Base-by-base conservation (phyloP, 2,329 filamentous ascomycete genomes). In the Elsinoe necatrix region DNA sequence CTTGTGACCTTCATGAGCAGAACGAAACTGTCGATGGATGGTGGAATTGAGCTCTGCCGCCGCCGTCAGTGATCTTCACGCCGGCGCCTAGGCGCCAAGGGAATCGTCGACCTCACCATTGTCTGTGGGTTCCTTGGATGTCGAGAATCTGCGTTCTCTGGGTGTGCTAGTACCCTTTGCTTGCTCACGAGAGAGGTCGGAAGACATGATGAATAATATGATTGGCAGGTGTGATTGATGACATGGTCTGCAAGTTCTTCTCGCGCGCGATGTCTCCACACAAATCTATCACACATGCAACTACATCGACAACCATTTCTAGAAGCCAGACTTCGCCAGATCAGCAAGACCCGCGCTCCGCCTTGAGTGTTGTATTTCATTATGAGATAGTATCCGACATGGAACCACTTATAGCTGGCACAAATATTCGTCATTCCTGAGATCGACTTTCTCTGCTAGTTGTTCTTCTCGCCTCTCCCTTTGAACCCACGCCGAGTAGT, bases 1-100 rank as follows among this genome's bases (percentile, higher is more conserved):
- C 69, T 88, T 84, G 75, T 95, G 90, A 58, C 91, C 91, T 72
- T 93, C 89, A 73, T 95, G 91, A 62, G 89, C 88, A 68, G 84
- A 83, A 65, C 91, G 87, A 75, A 96, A 95, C 69, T 95, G 87
- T 61, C 86, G 82, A 72, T 96, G 91, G 67, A 90, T 86, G 70
- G 87, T 86, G 66, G 89, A 95, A 66, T 80, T 83, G 63, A 84
- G 79, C 76, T 95, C 89, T 95, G 69, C 18, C 35, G 43, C n/a
- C 25, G 11, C 42, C 8, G 25, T 31, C 37, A 55, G 34, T 25
- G 31, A 58, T 48, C 16, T 12, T 23, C 21, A 3, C 20, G 11
- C 47, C 42, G 35, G 29, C 29, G 35, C 14, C 48, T 55, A 42
- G 25, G 25, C 45, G 37, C 45, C 21, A 39, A 66, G 23, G 29